phyloP scores from a whole-genome alignment of 257 asterid genomes.

The Solanum rostratum region DNA sequence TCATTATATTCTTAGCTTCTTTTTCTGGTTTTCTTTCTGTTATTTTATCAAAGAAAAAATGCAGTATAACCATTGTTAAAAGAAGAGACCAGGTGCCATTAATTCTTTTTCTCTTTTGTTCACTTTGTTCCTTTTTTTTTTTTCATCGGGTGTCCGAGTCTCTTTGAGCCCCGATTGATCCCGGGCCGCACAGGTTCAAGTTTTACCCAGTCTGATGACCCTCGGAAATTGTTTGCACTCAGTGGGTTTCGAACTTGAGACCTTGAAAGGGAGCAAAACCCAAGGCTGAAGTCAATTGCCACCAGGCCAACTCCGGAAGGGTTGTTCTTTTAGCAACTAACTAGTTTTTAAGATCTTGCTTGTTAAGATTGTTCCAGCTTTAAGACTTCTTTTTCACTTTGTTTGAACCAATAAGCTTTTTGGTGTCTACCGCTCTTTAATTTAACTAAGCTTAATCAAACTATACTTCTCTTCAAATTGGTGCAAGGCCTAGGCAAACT shows the following conservation, averaged over 20 bases:
- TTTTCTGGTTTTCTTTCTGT: slow-evolving; percentile 2
- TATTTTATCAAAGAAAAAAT: not conserved
- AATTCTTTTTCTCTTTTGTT: not conserved
- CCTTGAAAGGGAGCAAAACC: too few relatives aligned
- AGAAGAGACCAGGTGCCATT: not conserved
- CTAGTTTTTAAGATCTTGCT: slow-evolving; percentile 5
- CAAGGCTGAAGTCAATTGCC: too few relatives aligned
- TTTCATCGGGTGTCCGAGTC: too few relatives aligned
- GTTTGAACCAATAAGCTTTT: not conserved
- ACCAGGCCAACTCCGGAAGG: too few relatives aligned
- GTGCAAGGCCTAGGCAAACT: not conserved
- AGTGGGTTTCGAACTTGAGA: too few relatives aligned
- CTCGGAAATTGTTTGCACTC: too few relatives aligned
- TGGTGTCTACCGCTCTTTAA: not conserved
- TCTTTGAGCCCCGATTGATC: too few relatives aligned
- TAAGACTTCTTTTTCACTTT: not conserved
- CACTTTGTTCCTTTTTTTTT: too few relatives aligned
- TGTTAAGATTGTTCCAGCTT: not conserved
- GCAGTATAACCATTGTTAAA: not conserved
- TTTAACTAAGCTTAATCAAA: not conserved
- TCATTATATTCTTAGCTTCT: not conserved
- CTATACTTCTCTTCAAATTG: not conserved
- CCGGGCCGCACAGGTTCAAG: too few relatives aligned
- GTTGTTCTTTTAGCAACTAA: not conserved
- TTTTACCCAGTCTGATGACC: too few relatives aligned